Evolutionary conservation across 2,329 filamentous ascomycete species (phyloP), one percentile per base, ranked within the genome.

Genomic region (Trichoderma pleuroti): DNA sequence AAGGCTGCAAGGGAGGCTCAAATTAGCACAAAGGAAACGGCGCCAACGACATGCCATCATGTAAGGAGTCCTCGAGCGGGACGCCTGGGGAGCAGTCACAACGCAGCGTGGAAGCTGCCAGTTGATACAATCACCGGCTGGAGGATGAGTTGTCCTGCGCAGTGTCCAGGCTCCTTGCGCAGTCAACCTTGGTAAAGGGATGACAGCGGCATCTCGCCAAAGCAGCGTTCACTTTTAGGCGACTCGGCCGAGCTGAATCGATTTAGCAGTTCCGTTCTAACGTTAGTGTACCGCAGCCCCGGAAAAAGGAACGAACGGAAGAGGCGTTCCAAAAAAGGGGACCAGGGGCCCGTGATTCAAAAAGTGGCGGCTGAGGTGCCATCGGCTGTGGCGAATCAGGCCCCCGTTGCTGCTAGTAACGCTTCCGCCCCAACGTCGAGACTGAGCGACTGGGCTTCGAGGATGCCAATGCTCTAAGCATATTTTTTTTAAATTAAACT

Each of bases 351-450:
- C 36, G 64, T 67, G 64, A 67, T 21, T 30, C 52, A 24, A 10
- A 36, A 46, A 28, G 64, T 59, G 64, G 64, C 64, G 64, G 64
- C 64, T 67, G 64, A 66, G 36, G 64, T 59, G 64, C 54, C 36
- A 34, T 46, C 34, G 52, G 54, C 36, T 46, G 64, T 14, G 36
- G 54, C 64, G 36, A 67, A 59, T 67, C 34, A 67, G 54, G 54
- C 18, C 34, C 63, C 52, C 52, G 36, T 46, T 24, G 32, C 24
- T 56, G 26, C 49, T 28, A n/a, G n/a, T n/a, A 36, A 42, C 52
- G 49, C 52, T 32, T 56, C 49, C 49, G 21, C 30, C 62, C 62
- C 4, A 67, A 21, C n/a, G 49, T 32, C 49, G 21, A 34, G n/a
- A 3, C 28, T 32, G 32, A n/a, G 52, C 21, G 49, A 56, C 34